phyloP scores from a whole-genome alignment of 2,329 filamentous ascomycete genomes.

The Phoma herbarum region DNA sequence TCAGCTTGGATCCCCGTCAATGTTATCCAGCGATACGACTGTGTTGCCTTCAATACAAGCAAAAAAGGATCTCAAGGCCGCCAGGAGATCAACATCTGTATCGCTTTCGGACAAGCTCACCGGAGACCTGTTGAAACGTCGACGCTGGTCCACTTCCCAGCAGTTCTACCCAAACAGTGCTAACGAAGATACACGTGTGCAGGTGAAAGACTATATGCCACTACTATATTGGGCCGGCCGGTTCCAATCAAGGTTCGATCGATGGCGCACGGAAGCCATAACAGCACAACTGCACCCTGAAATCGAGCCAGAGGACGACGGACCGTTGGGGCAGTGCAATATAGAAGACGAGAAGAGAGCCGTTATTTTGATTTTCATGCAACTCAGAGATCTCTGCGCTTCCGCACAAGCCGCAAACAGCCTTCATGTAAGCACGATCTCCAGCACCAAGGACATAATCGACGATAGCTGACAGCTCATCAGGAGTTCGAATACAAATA shows the following conservation, averaged over 20 bases:
- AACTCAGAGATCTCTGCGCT: conserved; percentile 43
- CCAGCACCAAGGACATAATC: background rate
- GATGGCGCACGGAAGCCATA: conserved; percentile 48
- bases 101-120: background rate
- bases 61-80: background rate
- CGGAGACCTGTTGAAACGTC: background rate
- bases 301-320: conserved; percentile 16
- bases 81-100: background rate
- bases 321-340: conserved; percentile 32
- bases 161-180: conserved; percentile 23
- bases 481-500: conserved; percentile 50
- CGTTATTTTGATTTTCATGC: conserved; percentile 41
- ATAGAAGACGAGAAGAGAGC: conserved; percentile 41
- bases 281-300: conserved; percentile 28
- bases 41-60: background rate
- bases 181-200: conserved; percentile 30
- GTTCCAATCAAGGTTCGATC: conserved; percentile 45
- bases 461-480: background rate
- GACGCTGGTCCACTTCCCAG: conserved; percentile 22
- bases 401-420: conserved; percentile 44
- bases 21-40: background rate
- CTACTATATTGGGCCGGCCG: conserved; percentile 48
- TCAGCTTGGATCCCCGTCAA: background rate
- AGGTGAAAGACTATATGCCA: conserved; percentile 49
- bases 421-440: conserved; percentile 38